These are phyloP conservation scores for Hyaloperonospora brassicae DNA, from an alignment of 352 stramenopile genomes.

Conservation along the genomic window DNA sequence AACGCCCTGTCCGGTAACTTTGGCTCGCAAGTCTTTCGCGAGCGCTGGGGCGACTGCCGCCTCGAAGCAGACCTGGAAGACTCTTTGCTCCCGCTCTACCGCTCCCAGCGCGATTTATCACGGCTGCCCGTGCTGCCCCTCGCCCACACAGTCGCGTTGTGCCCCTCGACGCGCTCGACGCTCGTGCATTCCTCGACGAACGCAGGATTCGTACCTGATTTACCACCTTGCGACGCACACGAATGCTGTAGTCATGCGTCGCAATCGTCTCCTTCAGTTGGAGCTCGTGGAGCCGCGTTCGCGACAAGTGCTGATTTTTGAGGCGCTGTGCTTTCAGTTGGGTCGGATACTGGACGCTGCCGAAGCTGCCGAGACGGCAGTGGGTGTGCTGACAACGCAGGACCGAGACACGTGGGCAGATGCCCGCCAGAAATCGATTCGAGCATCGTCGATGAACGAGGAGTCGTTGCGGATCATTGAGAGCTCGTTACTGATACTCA, in stretches of 20 bases:
- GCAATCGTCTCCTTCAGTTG: slow-evolving; percentile 71
- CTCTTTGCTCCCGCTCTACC: slow-evolving; percentile 51
- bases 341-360: slow-evolving; percentile 42
- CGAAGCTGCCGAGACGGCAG: slow-evolving; percentile 37
- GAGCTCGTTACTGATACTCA: slow-evolving; percentile 57
- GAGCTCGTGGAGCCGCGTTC: slow-evolving; percentile 40
- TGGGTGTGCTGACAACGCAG: slow-evolving; percentile 63
- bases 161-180: slow-evolving; percentile 83
- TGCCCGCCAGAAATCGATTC: slow-evolving; percentile 56
- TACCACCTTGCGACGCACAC: slow-evolving; percentile 82
- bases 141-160: slow-evolving; percentile 83
- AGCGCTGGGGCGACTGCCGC: slow-evolving; percentile 90
- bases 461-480: slow-evolving; percentile 47
- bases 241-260: slow-evolving; percentile 86
- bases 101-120: slow-evolving; percentile 80
- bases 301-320: slow-evolving; percentile 39
- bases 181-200: slow-evolving; percentile 84
- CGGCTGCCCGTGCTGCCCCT: slow-evolving; percentile 87
- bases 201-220: slow-evolving; percentile 75
- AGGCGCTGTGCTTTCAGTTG: slow-evolving; percentile 50
- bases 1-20: slow-evolving; percentile 22
- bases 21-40: slow-evolving; percentile 85
- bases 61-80: slow-evolving; percentile 60
- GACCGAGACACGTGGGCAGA: slow-evolving; percentile 77
- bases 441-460: slow-evolving; percentile 47